Conservation (phyloP, 345 rosid genomes). For the Tarenaya hassleriana region DNA sequence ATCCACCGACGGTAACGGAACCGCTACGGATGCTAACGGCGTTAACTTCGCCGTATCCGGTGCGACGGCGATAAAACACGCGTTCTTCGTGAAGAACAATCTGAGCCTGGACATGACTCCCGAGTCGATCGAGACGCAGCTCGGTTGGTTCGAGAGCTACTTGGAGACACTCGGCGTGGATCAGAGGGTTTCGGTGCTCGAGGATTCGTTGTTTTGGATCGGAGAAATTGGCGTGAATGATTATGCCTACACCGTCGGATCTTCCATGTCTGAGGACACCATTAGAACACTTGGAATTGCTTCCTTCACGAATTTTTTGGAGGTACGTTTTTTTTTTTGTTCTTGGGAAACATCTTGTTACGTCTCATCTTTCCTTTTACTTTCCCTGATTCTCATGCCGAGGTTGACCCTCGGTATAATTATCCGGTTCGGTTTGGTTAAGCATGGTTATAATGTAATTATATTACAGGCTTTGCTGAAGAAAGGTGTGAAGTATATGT, state of each 20-base stretch:
- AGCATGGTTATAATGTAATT: not conserved
- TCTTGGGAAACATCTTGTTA: not conserved
- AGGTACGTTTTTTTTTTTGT: slow-evolving; percentile 34
- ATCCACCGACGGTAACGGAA: slow-evolving; percentile 26
- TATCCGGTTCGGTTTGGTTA: not conserved
- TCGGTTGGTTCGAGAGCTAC: slow-evolving; percentile 53
- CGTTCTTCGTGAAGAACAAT: slow-evolving; percentile 69
- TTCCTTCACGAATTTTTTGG: slow-evolving; percentile 39
- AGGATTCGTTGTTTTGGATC: slow-evolving; percentile 72
- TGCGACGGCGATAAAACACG: slow-evolving; percentile 71
- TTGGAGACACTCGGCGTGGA: slow-evolving; percentile 42
- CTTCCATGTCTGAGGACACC: slow-evolving; percentile 44
- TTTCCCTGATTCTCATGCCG: no score
- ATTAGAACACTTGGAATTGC: slow-evolving; percentile 43
- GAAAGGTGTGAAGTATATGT: slow-evolving; percentile 65
- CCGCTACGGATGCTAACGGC: slow-evolving; percentile 32
- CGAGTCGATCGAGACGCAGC: slow-evolving; percentile 64
- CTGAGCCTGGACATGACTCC: slow-evolving; percentile 63
- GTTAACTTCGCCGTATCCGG: slow-evolving; percentile 90
- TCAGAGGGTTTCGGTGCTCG: slow-evolving; percentile 35
- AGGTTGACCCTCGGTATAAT: no score
- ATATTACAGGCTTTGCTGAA: slow-evolving; percentile 50
- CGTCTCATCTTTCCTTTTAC: no score
- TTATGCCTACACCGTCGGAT: slow-evolving; percentile 64
- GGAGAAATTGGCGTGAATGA: slow-evolving; percentile 96